Evolutionary conservation across 2,329 filamentous ascomycete species (phyloP).

Genomic region (Pseudocercospora fijiensis): DNA sequence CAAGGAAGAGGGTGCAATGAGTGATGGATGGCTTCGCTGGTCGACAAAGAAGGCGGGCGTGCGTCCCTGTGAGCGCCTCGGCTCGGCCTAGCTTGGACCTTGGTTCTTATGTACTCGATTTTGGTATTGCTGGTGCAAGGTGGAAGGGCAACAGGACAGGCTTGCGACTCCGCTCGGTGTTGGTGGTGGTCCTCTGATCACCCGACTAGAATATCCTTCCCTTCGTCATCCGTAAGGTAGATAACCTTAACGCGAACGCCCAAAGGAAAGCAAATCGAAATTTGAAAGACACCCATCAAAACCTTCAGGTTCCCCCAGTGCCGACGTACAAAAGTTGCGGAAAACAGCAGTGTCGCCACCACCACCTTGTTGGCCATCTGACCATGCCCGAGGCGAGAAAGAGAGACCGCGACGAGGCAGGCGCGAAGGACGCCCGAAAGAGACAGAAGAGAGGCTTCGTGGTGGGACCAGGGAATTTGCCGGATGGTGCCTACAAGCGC

Average conservation of each 20-base stretch:
- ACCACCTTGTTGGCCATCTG: background rate
- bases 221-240: background rate
- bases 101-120: background rate
- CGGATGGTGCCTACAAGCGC: conserved; percentile 82
- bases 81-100: background rate
- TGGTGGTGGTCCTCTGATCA: background rate
- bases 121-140: background rate
- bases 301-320: background rate
- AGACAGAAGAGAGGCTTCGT: conserved; percentile 70
- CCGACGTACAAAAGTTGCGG: background rate
- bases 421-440: conserved; percentile 36
- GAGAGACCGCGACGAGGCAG: conserved; percentile 20
- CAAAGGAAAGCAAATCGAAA: background rate
- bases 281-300: background rate
- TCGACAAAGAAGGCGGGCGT: conserved; percentile 23
- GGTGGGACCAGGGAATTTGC: conserved; percentile 85
- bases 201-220: background rate
- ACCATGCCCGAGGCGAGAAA: conserved; percentile 30
- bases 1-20: conserved; percentile 11
- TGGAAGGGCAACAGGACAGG: background rate
- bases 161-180: background rate
- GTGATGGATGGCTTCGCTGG: conserved; percentile 20
- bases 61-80: conserved; percentile 1
- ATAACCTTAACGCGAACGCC: background rate
- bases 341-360: conserved; percentile 1